Base-by-base conservation (phyloP, 78 protist species). In the Tieghemostelium lacteum region DNA sequence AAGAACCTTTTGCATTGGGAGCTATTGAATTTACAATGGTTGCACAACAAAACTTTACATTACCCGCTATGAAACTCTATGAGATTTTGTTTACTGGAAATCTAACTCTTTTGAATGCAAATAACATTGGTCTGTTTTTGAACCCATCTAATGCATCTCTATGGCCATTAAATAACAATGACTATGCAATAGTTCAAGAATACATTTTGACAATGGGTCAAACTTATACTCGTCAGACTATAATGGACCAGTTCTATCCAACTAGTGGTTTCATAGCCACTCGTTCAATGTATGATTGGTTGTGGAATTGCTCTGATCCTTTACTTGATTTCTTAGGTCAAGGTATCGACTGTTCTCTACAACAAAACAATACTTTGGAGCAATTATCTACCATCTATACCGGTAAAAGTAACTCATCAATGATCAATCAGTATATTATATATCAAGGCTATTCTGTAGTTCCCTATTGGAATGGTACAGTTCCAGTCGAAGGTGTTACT, bases 241-340 rank as follows among this genome's bases (percentile, higher is more conserved):
- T 50, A 33, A 54, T 29, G 4, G 63, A 36, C n/a, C n/a, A n/a
- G n/a, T n/a, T n/a, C n/a, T 71, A 71, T 71, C 22, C 19, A 5
- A 26, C n/a, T 8, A 16, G 20, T 2, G 76, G 76, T 40, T 29
- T 80, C 8, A 36, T 80, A 3, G 76, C 36, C 19, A 80, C 88
- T 0, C 49, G 73, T 58, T 39, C 88, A 24, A 52, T 55, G 17
- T 28, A 57, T 20, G 52, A 80, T 19, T 80, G 88, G 88, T 39
- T 80, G 26, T 80, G 88, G 88, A 55, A 17, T 29, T 80, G 88
- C 31, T 20, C 65, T 1, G 88, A 80, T 57, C 40, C 37, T 16
- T 29, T 80, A 12, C 39, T 80, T 31, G 31, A 66, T n/a, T 66
- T 40, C 61, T 55, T 80, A n/a, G 62, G 69, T 40, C 64, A 22